These are phyloP conservation scores for Ilyonectria robusta DNA, from an alignment of 2,329 filamentous ascomycete genomes.

Conservation along the genomic window DNA sequence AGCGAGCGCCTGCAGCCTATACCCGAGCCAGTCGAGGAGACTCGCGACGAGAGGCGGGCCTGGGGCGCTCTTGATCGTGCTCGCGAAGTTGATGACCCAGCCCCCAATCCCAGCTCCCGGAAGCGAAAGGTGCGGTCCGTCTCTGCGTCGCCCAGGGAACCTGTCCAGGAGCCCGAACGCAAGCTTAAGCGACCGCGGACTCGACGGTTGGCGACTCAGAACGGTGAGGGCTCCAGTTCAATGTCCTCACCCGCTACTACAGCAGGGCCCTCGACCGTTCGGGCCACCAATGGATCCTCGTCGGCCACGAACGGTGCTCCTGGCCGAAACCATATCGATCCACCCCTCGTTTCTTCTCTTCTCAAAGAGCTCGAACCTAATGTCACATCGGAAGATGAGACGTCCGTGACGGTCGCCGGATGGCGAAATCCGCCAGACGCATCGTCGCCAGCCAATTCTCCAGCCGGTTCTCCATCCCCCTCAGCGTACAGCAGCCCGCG, in stretches of 20 bases:
- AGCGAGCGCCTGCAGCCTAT: constrained; percentile 73
- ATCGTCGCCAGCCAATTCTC: constrained; percentile 77
- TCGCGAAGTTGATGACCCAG: constrained; percentile 74
- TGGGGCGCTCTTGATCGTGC: constrained; percentile 95
- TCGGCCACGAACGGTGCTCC: constrained; percentile 40
- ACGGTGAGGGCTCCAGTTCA: constrained; percentile 63
- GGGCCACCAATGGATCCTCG: constrained; percentile 36
- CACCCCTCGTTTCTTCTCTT: constrained; percentile 88
- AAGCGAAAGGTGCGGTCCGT: constrained; percentile 83
- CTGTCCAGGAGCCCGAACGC: constrained; percentile 79
- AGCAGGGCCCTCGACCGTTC: constrained; percentile 29
- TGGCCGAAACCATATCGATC: constrained; percentile 61
- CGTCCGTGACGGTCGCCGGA: constrained; percentile 42
- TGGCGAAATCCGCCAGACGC: constrained; percentile 53
- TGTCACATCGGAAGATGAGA: constrained; percentile 71
- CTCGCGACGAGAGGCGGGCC: constrained; percentile 83
- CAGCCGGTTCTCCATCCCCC: constrained; percentile 73
- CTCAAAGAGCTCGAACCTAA: constrained; percentile 88
- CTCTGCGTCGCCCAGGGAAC: constrained; percentile 79
- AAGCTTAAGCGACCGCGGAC: constrained; percentile 91
- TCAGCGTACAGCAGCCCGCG: constrained; percentile 78
- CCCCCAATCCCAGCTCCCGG: constrained; percentile 65
- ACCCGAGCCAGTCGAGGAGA: constrained; percentile 74
- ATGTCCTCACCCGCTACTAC: constrained; percentile 49
- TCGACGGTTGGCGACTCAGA: constrained; percentile 70